A percentile compares a stretch with the other conserved stretches of the same genome.
These are phyloP conservation scores for Sphagnurus paluster DNA, from an alignment of 1,284 basidiomycete genomes.

Conservation along the genomic window DNA sequence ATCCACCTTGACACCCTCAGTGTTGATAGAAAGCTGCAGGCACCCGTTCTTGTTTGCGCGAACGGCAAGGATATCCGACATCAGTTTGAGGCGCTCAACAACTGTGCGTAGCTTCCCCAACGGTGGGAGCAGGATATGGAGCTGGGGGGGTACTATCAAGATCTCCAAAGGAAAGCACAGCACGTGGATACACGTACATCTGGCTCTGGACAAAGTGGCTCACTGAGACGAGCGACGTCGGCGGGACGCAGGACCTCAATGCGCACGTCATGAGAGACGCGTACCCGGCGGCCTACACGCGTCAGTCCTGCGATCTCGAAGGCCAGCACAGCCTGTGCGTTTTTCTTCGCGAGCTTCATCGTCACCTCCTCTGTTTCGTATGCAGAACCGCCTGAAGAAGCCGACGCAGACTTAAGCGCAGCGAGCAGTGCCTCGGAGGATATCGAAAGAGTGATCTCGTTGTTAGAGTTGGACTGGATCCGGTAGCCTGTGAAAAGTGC, in stretches of 20 bases:
- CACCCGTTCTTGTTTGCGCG: conserved; percentile 65
- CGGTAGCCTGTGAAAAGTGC: conserved; percentile 81
- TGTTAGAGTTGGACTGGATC: conserved; percentile 84
- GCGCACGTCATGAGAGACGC: conserved; percentile 70
- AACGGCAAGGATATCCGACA: conserved; percentile 76
- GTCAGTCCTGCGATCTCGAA: conserved; percentile 70
- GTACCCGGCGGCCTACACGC: conserved; percentile 52
- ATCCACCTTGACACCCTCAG: conserved; percentile 72
- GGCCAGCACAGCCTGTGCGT: conserved; percentile 69
- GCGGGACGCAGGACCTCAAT: conserved; percentile 76
- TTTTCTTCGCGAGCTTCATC: conserved; percentile 84
- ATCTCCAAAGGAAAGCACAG: too few species aligned
- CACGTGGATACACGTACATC: conserved; percentile 75
- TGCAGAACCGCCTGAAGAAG: conserved; percentile 37
- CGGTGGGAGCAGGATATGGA: conserved; percentile 81
- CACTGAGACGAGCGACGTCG: conserved; percentile 71
- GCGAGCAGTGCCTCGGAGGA: conserved; percentile 75
- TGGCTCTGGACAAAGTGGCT: conserved; percentile 87
- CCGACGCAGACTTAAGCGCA: conserved; percentile 68
- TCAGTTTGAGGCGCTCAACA: conserved; percentile 71
- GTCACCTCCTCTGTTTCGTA: conserved; percentile 66
- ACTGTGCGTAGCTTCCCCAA: conserved; percentile 78
- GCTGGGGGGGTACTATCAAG: conserved; percentile 49
- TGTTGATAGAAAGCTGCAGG: conserved; percentile 70
- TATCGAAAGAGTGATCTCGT: conserved; percentile 78